Percentiles rank a stretch among this genome's conserved stretches.
Evolutionary conservation across 805 yeast species (phyloP).

Genomic region (Henningerozyma blattae): DNA sequence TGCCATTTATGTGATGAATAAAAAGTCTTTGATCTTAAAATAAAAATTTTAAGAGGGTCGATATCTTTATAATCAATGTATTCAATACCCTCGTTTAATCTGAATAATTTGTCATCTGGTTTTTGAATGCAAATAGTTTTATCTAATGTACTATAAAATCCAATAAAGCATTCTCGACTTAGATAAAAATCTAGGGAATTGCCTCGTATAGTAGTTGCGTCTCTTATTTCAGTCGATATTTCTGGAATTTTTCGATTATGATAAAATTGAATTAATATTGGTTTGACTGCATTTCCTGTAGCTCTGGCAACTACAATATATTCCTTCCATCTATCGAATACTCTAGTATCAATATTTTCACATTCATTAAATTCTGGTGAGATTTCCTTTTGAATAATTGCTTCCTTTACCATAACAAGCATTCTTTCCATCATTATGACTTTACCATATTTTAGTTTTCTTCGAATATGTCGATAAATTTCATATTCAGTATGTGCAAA

Average conservation of each 20-base stretch:
- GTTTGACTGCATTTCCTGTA: conserved; percentile 38
- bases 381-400: conserved; percentile 18
- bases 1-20: conserved; percentile 52
- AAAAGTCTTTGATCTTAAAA: conserved; percentile 43
- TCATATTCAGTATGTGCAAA: conserved; percentile 4
- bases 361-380: conserved; percentile 33
- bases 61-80: conserved; percentile 6
- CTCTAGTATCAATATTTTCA: conserved; percentile 40
- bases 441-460: conserved; percentile 38
- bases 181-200: conserved; percentile 22
- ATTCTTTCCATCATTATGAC: conserved; percentile 55
- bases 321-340: conserved; percentile 70
- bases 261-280: conserved; percentile 55
- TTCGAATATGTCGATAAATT: conserved; percentile 6
- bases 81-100: conserved; percentile 1
- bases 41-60: conserved; percentile 29
- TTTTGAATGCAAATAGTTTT: conserved; percentile 38
- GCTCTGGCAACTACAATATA: conserved; percentile 59
- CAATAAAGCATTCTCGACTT: conserved; percentile 27
- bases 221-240: background rate
- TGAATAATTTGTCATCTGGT: conserved; percentile 6
- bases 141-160: conserved; percentile 55
- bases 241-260: conserved; percentile 29
- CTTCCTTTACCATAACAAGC: conserved; percentile 47
- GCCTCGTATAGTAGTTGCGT: conserved; percentile 3